A percentile compares a stretch with the other conserved stretches of the same genome.
Evolutionary conservation across 805 yeast species (phyloP).

Genomic region (Monosporozyma aerobia): DNA sequence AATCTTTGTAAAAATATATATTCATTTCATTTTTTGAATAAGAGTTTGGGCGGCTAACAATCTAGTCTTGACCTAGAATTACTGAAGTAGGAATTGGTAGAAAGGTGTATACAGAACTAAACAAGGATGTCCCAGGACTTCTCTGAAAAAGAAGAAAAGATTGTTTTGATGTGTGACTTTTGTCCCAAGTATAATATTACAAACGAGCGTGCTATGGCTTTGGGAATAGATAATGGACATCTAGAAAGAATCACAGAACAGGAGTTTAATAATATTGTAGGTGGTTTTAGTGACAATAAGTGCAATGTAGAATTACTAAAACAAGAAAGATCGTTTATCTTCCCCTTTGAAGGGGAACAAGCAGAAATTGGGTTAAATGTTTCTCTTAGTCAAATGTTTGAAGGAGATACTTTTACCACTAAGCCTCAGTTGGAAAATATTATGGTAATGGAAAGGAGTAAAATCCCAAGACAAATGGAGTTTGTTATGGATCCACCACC

Average conservation of each 20-base stretch:
- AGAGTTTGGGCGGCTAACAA: neutral
- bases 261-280: slow-evolving; percentile 4
- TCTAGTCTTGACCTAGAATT: neutral
- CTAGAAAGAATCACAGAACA: slow-evolving; percentile 4
- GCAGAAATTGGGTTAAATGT: neutral
- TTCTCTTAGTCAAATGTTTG: neutral
- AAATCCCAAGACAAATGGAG: neutral
- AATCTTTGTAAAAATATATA: too few relatives aligned
- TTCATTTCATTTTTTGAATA: too few relatives aligned
- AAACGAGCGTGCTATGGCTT: neutral
- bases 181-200: slow-evolving; percentile 4
- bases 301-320: neutral
- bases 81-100: neutral
- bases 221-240: slow-evolving; percentile 7
- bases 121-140: neutral
- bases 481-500: neutral
- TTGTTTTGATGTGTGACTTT: slow-evolving; percentile 3
- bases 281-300: neutral
- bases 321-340: neutral
- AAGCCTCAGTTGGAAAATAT: neutral
- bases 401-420: neutral
- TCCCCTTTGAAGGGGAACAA: neutral
- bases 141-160: neutral
- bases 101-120: neutral
- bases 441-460: neutral